phyloP scores from a whole-genome alignment of 345 rosid species.

The Acer saccharum region DNA sequence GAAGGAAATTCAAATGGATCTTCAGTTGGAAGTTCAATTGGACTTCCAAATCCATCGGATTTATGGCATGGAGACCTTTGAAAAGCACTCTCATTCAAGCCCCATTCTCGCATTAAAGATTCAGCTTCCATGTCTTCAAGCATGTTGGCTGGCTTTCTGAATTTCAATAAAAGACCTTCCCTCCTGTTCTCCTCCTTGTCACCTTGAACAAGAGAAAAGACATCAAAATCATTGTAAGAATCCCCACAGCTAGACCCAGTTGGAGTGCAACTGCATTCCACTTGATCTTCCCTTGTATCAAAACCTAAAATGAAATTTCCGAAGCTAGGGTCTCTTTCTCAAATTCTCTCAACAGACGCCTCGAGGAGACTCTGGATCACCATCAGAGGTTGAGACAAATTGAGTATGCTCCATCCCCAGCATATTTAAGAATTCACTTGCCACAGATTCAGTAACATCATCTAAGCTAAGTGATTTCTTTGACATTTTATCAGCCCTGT shows the following conservation, averaged over 20 bases:
- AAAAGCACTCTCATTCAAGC: slow-evolving; percentile 56
- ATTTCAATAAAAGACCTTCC: slow-evolving; percentile 33
- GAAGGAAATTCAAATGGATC: slow-evolving; percentile 38
- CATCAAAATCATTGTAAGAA: slow-evolving; percentile 39
- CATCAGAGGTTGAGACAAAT: slow-evolving; percentile 39
- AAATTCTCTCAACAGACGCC: slow-evolving; percentile 70
- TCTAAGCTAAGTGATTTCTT: slow-evolving; percentile 62
- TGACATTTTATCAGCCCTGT: slow-evolving; percentile 37
- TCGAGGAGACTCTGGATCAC: slow-evolving; percentile 79
- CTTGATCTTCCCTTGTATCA: slow-evolving; percentile 32
- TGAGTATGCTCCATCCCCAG: slow-evolving; percentile 52
- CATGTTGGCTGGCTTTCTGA: slow-evolving; percentile 52
- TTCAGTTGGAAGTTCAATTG: slow-evolving; percentile 53
- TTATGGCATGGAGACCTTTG: slow-evolving; percentile 37
- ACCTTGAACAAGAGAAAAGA: slow-evolving; percentile 36
- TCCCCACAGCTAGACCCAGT: slow-evolving; percentile 26
- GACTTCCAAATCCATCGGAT: slow-evolving; percentile 89
- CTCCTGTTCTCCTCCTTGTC: slow-evolving; percentile 39
- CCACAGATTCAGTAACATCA: slow-evolving; percentile 61
- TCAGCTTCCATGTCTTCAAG: slow-evolving; percentile 77
- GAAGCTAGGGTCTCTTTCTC: slow-evolving; percentile 68
- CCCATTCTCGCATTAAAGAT: slow-evolving; percentile 61
- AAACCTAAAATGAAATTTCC: slow-evolving; percentile 43
- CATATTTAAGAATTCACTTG: slow-evolving; percentile 69
- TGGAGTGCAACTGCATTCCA: slow-evolving; percentile 22